Evolutionary conservation across 2,329 filamentous ascomycete genomes (phyloP).

Genomic region (Aspergillus novofumigatus): DNA sequence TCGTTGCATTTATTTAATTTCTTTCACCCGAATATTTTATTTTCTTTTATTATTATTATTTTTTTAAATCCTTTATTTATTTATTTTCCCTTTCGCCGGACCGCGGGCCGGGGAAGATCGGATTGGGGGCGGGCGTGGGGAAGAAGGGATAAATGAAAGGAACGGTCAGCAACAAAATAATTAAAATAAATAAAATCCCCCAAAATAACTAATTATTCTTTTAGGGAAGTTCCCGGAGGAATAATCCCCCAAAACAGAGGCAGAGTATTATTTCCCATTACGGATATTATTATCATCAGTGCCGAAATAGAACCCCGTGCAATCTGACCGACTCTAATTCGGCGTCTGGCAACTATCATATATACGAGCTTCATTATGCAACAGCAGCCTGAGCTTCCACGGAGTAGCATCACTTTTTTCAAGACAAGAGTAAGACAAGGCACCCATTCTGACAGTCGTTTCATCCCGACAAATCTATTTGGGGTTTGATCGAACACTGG

Average conservation of each 20-base stretch:
- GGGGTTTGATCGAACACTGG: not conserved
- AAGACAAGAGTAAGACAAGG: not conserved
- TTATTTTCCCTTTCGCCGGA: constrained; percentile 5
- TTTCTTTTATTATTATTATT: constrained; percentile 1
- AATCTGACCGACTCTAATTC: not conserved
- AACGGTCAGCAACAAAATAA: not conserved
- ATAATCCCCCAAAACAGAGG: too few relatives aligned
- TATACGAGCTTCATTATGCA: not conserved
- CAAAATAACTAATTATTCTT: not conserved
- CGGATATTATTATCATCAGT: not conserved
- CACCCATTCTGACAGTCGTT: not conserved
- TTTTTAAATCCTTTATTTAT: constrained; percentile 1
- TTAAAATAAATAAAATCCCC: not conserved
- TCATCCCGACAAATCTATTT: not conserved
- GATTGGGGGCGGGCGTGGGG: constrained; percentile 17
- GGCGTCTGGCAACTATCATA: not conserved
- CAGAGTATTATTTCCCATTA: not conserved
- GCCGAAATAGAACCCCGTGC: not conserved
- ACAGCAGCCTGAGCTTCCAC: not conserved
- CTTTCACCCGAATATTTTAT: not conserved
- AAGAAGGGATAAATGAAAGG: constrained; percentile 9
- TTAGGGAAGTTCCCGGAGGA: too few relatives aligned
- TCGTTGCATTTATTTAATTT: not conserved
- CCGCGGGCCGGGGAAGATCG: constrained; percentile 22
- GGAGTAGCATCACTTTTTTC: not conserved